Conservation (phyloP, 2,329 filamentous ascomycete genomes). For the Phyllosticta citribraziliensis region DNA sequence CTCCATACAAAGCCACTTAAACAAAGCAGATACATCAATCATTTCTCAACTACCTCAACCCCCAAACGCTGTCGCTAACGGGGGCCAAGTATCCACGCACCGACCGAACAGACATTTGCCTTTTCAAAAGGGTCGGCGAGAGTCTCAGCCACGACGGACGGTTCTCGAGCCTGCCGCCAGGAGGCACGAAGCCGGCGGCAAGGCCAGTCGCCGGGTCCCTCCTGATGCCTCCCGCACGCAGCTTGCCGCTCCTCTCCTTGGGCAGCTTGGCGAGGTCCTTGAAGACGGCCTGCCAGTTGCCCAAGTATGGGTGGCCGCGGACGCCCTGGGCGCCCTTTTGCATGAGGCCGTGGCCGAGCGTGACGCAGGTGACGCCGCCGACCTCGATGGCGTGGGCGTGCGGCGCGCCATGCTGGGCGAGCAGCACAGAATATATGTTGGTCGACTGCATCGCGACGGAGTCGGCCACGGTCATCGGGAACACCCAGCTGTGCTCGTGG, state of each 20-base stretch:
- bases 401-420: slow-evolving; percentile 36
- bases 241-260: background rate
- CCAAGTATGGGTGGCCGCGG: slow-evolving; percentile 47
- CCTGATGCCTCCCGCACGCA: background rate
- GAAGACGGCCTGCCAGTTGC: slow-evolving; percentile 32
- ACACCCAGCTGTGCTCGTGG: slow-evolving; percentile 33
- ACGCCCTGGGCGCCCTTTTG: slow-evolving; percentile 26
- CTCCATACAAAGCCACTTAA: background rate
- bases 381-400: slow-evolving; percentile 43
- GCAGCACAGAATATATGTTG: slow-evolving; percentile 46
- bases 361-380: slow-evolving; percentile 41
- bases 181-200: background rate
- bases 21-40: background rate
- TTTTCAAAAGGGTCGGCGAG: background rate
- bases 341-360: slow-evolving; percentile 48
- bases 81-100: background rate
- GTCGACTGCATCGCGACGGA: slow-evolving; percentile 37
- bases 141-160: background rate
- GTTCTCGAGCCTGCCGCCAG: background rate
- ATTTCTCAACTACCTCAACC: background rate
- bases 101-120: background rate
- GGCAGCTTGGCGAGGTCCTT: background rate
- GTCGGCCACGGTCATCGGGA: slow-evolving; percentile 34
- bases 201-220: background rate
- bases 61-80: background rate